phyloP scores from a whole-genome alignment of 108 stramenopile genomes.

The Conticribra guillardii region DNA sequence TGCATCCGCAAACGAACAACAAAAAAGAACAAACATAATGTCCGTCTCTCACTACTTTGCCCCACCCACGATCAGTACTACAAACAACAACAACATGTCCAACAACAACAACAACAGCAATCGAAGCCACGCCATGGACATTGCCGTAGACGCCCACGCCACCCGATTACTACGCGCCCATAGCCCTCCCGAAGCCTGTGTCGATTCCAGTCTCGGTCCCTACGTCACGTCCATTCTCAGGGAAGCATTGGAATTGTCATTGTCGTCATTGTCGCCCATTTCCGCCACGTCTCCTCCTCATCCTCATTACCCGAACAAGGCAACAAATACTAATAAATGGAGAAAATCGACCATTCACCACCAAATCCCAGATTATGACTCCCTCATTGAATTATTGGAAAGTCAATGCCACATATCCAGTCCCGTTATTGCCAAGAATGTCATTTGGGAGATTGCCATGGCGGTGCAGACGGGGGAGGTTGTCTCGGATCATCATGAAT shows the following conservation, averaged over 20 bases:
- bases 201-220: slow-evolving; percentile 56
- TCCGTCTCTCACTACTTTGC: too few species aligned
- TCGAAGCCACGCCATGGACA: slow-evolving; percentile 45
- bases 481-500: neutral
- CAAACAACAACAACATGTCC: too few species aligned
- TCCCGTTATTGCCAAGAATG: slow-evolving; percentile 35
- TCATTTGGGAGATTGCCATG: slow-evolving; percentile 55
- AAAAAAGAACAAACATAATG: too few species aligned
- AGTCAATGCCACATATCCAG: slow-evolving; percentile 68
- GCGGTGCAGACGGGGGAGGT: slow-evolving; percentile 55
- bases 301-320: slow-evolving; percentile 18
- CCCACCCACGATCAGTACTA: too few species aligned
- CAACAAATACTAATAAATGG: slow-evolving; percentile 16
- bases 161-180: slow-evolving; percentile 40
- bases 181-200: slow-evolving; percentile 56
- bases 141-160: slow-evolving; percentile 68
- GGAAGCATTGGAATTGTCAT: slow-evolving; percentile 20
- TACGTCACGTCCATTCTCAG: slow-evolving; percentile 70
- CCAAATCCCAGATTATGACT: slow-evolving; percentile 55
- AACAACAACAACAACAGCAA: too few species aligned
- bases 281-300: too few species aligned
- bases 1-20: too few species aligned
- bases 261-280: slow-evolving; percentile 1
- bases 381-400: slow-evolving; percentile 68
- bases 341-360: neutral